These are phyloP conservation scores for Beauveria pseudobassiana DNA, from an alignment of 2,329 filamentous ascomycete species.

Conservation along the genomic window DNA sequence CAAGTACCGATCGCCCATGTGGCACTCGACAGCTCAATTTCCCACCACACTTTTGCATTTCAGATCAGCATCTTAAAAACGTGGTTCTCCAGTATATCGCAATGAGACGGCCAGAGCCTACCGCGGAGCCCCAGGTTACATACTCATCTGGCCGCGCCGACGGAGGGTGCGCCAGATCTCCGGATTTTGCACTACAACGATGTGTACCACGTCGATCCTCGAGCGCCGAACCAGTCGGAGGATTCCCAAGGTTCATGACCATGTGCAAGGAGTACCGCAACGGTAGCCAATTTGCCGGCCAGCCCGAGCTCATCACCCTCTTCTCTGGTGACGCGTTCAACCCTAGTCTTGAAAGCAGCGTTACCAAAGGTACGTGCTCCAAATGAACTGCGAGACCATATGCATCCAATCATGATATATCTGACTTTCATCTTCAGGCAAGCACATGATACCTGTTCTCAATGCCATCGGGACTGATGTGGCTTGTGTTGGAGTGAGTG, in stretches of 20 bases:
- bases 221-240: constrained; percentile 77
- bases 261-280: constrained; percentile 68
- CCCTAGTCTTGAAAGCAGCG: constrained; percentile 77
- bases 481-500: constrained; percentile 71
- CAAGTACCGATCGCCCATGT: too few relatives aligned
- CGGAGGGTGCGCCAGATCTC: constrained; percentile 50
- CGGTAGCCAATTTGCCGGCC: constrained; percentile 50
- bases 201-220: constrained; percentile 78
- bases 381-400: too few relatives aligned
- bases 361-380: constrained; percentile 63
- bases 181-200: constrained; percentile 90
- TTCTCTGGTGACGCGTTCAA: constrained; percentile 94
- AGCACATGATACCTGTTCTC: constrained; percentile 82
- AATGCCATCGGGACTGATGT: constrained; percentile 71
- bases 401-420: too few relatives aligned
- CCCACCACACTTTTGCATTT: background rate
- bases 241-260: constrained; percentile 72
- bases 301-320: constrained; percentile 63
- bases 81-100: background rate
- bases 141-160: constrained; percentile 14
- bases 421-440: constrained; percentile 33
- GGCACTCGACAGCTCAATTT: background rate
- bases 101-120: constrained; percentile 2
- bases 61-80: background rate
- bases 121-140: constrained; percentile 12